Evolutionary conservation across 495 filamentous ascomycete species (phyloP).

Genomic region (Annulohypoxylon nitens): DNA sequence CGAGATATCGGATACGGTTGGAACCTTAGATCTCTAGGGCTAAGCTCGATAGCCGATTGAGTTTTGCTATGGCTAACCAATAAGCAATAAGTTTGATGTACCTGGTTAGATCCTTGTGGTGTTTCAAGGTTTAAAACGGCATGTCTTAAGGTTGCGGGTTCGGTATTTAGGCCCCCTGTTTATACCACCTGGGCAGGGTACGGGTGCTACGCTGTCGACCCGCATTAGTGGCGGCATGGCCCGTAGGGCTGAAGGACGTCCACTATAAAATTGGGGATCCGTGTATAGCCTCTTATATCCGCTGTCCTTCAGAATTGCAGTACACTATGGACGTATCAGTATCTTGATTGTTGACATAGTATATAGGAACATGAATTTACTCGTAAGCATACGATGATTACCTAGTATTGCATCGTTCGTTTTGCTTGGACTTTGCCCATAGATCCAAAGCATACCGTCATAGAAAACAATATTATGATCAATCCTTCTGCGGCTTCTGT

Average conservation of each 20-base stretch:
- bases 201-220: constrained; percentile 14
- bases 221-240: constrained; percentile 19
- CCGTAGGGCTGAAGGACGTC: constrained; percentile 33
- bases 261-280: not conserved
- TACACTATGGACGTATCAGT: not conserved
- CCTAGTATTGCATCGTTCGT: too few species aligned
- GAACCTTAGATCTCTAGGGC: not conserved
- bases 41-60: not conserved
- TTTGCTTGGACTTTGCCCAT: too few species aligned
- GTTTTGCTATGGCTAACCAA: constrained; percentile 2
- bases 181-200: not conserved
- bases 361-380: not conserved
- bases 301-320: not conserved
- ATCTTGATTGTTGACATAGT: not conserved
- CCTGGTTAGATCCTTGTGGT: not conserved
- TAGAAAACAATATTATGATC: too few species aligned
- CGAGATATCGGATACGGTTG: not conserved
- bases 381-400: not conserved
- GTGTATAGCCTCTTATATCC: not conserved
- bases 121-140: not conserved
- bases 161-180: constrained; percentile 7
- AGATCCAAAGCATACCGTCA: too few species aligned
- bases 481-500: too few species aligned
- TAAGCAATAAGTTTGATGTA: constrained; percentile 6
- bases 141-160: not conserved